Base-by-base conservation (phyloP, 2,329 filamentous ascomycete species). In the Hypocrella siamensis region DNA sequence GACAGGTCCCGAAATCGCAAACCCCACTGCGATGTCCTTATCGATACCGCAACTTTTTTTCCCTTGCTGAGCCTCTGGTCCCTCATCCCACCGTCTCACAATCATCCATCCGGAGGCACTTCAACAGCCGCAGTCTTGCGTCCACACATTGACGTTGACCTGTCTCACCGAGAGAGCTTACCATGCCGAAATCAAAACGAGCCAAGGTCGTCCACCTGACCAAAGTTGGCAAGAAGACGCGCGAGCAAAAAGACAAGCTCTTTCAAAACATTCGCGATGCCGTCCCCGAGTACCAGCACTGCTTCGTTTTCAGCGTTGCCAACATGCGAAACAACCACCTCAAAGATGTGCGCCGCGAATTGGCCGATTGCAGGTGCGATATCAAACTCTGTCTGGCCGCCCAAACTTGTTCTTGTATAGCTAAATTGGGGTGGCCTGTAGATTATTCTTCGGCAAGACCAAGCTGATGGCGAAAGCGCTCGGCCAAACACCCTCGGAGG, bases 321-420 rank as follows among this genome's bases (percentile, higher is more conserved):
- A 94, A 96, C 65, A 93, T 93, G 84, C 84, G 90, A 55, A 98
- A 98, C 64, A 92, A 78, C 46, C 86, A 93, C 58, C 64, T 96
- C 48, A 93, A 94, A 63, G 75, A 84, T 48, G 82, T 96, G 45
- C 77, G 88, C 45, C 71, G 75, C 42, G 79, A 93, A 47, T 76
- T 94, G 45, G 67, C 67, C 31, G 85, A 94, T 61, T 26, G 35
- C 33, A 37, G 31, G 31, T 33, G 15, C 80, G 80, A 67, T 56
- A 28, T 21, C 14, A 31, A 33, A 31, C 30, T 26, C 25, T 26
- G 22, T 27, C 16, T 17, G 17, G 22, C 29, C 21, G 8, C 21
- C 21, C 8, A 24, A 24, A 24, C 9, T n/a, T 30, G 17, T 15
- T 14, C 31, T 15, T 18, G 28, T 24, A 22, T 31, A 25, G 30